Evolutionary conservation across 2,329 filamentous ascomycete genomes (phyloP).

Genomic region (Anisogramma anomala): DNA sequence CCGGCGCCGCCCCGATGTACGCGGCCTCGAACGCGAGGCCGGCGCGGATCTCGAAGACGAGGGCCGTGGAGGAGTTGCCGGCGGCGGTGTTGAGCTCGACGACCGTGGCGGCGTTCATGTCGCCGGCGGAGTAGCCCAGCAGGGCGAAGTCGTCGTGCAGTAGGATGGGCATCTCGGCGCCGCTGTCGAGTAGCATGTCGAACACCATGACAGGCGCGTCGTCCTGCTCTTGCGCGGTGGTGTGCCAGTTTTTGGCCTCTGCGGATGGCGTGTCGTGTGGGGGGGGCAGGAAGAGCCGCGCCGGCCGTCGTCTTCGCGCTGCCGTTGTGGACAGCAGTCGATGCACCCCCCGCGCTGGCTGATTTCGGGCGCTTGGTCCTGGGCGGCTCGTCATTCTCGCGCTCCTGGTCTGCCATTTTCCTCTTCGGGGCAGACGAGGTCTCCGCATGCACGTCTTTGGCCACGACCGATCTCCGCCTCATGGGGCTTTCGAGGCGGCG

Average conservation of each 20-base stretch:
- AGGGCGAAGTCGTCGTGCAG: constrained; percentile 23
- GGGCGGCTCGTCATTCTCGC: background rate
- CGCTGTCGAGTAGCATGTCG: constrained; percentile 30
- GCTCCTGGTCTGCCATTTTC: background rate
- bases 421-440: background rate
- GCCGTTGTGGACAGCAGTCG: background rate
- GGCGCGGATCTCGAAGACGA: constrained; percentile 27
- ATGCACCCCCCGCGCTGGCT: background rate
- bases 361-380: background rate
- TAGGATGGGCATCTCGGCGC: constrained; percentile 31
- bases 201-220: constrained; percentile 22
- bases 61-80: constrained; percentile 14
- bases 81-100: constrained; percentile 15
- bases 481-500: background rate
- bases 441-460: background rate
- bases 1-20: constrained; percentile 15
- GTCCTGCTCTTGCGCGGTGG: constrained; percentile 7
- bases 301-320: background rate
- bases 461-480: background rate
- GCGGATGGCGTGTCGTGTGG: background rate
- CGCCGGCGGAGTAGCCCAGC: constrained; percentile 23
- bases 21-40: constrained; percentile 20
- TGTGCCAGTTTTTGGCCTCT: background rate
- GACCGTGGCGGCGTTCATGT: constrained; percentile 24
- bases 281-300: background rate